These are phyloP conservation scores for Trypanosoma melophagium DNA, from an alignment of 208 protist species.

Conservation along the genomic window DNA sequence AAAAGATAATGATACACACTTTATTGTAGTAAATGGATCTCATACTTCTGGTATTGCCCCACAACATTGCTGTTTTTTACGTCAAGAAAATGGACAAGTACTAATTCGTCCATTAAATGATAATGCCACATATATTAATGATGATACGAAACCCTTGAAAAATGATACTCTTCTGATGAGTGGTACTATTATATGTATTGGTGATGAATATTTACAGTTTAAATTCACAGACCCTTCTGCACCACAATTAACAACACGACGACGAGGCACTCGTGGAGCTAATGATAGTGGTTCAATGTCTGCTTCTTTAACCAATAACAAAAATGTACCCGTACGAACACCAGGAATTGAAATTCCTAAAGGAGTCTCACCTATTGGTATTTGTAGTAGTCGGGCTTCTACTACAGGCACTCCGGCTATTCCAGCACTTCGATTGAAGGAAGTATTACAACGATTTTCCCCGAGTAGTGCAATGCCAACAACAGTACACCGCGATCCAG, in stretches of 20 bases:
- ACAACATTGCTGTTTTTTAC: slow-evolving; percentile 31
- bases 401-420: slow-evolving; percentile 3
- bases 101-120: slow-evolving; percentile 26
- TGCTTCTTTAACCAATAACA: neutral
- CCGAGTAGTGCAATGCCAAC: neutral
- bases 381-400: neutral
- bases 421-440: slow-evolving; percentile 24
- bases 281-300: neutral
- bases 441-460: slow-evolving; percentile 10
- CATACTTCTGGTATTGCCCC: slow-evolving; percentile 18
- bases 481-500: slow-evolving; percentile 1
- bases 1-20: slow-evolving; percentile 7
- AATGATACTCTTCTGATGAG: slow-evolving; percentile 35
- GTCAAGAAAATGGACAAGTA: slow-evolving; percentile 18
- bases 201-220: slow-evolving; percentile 48
- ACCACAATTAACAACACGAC: slow-evolving; percentile 12
- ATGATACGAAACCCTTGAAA: slow-evolving; percentile 20
- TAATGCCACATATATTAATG: slow-evolving; percentile 43
- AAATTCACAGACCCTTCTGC: slow-evolving; percentile 66
- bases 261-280: slow-evolving; percentile 16
- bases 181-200: slow-evolving; percentile 66
- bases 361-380: neutral
- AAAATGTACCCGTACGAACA: too few relatives aligned
- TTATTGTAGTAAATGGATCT: slow-evolving; percentile 22
- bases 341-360: too few relatives aligned